Conservation (phyloP, 176 grass and related monocot species). For the Avena insularis region DNA sequence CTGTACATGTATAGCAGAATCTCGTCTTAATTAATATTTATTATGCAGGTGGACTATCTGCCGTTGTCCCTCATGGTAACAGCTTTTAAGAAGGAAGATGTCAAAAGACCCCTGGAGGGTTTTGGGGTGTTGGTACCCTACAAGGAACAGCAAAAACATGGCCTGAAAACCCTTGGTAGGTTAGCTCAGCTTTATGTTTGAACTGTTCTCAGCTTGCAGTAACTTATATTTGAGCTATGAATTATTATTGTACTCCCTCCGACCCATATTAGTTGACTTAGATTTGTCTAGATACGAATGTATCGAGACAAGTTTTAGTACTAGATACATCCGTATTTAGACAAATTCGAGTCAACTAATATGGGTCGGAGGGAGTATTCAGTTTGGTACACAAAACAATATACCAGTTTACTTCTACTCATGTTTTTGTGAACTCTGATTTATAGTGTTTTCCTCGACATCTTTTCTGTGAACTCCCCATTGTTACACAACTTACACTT, state of each 20-base stretch:
- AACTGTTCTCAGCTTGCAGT: slow-evolving; percentile 21
- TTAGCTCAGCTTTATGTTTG: slow-evolving; percentile 35
- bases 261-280: no score
- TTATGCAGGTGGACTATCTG: slow-evolving; percentile 82
- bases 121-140: slow-evolving; percentile 94
- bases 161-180: slow-evolving; percentile 87
- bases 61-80: slow-evolving; percentile 91
- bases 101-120: slow-evolving; percentile 88
- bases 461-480: not conserved
- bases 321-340: no score
- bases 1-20: not conserved
- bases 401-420: slow-evolving; percentile 18
- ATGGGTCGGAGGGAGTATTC: not conserved
- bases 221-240: slow-evolving; percentile 8
- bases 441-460: not conserved
- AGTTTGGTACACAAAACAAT: not conserved
- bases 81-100: slow-evolving; percentile 90
- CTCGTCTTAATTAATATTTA: slow-evolving; percentile 17
- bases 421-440: slow-evolving; percentile 32
- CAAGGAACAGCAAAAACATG: slow-evolving; percentile 91
- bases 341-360: no score
- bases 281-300: no score
- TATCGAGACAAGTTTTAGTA: no score
- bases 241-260: not conserved
- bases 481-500: not conserved